Base-by-base conservation (phyloP, 352 stramenopile species). In the Globisporangium nodosum region DNA sequence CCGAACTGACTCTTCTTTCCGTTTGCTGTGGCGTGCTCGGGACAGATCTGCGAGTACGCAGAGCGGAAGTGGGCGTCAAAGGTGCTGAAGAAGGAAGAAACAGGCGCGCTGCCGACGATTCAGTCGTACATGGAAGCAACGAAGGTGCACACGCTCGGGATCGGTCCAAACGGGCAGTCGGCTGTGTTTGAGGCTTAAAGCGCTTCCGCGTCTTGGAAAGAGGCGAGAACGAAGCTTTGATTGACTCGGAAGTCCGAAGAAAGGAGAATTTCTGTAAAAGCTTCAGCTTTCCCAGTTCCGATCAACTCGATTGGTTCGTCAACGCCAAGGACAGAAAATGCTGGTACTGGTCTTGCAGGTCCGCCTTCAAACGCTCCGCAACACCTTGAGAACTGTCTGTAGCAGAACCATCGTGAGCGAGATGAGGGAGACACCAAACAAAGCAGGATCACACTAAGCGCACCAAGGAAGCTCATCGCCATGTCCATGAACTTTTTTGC, bases 1-100 rank as follows among this genome's bases (percentile, higher is more conserved):
- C 2, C 33, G 27, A 31, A 35, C 18, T 33, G 33, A 39, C 24
- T 6, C 24, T 31, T 30, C 3, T 15, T 40, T 0, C 0, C 20
- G 21, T 21, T 5, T 11, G 13, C 4, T 11, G 11, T 39, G 27
- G 33, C 8, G 27, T 39, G 9, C 12, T 39, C 15, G 6, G 39
- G 12, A 4, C 61, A 95, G 81, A 92, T 95, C 52, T 98, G 92
- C 62, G 88, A 97, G 67, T 96, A 97, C 56, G 88, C 91, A 5
- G 92, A 98, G 62, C 73, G 91, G 35, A 94, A 95, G 47, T 97
- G 90, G 87, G 91, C 90, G 9, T 97, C 90, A 18, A 94, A 92
- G 56, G 72, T 95, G 13, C 58, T 96, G 33, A 93, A 90, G 54
- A 91, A 94, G 55, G 73, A 94, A 69, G 78, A 88, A 39, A 88